Evolutionary conservation across 345 rosid genomes (phyloP), one percentile per base, ranked within the genome.

Genomic region (Lepidium aucheri): DNA sequence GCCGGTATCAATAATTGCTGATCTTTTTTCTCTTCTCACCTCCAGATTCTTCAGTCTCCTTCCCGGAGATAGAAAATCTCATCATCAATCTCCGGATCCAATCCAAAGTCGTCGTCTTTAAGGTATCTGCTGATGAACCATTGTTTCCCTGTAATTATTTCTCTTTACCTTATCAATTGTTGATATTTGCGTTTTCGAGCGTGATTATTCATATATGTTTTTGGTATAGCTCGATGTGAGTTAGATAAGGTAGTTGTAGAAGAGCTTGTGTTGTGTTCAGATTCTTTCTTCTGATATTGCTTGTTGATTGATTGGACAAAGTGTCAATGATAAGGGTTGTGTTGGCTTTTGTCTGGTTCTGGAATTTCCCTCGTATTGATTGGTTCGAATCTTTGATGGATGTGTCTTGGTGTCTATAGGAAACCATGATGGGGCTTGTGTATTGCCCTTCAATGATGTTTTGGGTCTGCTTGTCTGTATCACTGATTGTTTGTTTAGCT

Each of bases 1-100:
- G 36, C 81, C 69, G 73, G 87, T 79, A 45, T 34, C 69, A 52
- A 63, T 63, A 51, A 54, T 64, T 28, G 57, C 60, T 38, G 55
- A 73, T 57, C 76, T 32, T 38, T 40, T 13, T 46, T 39, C 44
- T 32, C 59, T 53, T 17, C 26, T 3, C 26, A 0, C 6, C 6
- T 5, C 41, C 56, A 71, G 75, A 53, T 43, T 71, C 46, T 59
- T 62, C 53, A 51, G 71, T 50, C 67, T 56, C 56, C 13, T 6
- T 16, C 52, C 18, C 12, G 11, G 47, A 60, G 67, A 63, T 46
- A 65, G 61, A 53, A 53, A 32, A 63, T 72, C 66, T 65, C 72
- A 43, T 67, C 74, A 60, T 67, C 77, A 58, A 26, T 24, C 65
- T 28, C 46, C 7, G 64, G 63, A 67, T 73, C 68, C 57, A 36